Conservation (phyloP, 2,329 filamentous ascomycete species). For the Exophiala spinifera region DNA sequence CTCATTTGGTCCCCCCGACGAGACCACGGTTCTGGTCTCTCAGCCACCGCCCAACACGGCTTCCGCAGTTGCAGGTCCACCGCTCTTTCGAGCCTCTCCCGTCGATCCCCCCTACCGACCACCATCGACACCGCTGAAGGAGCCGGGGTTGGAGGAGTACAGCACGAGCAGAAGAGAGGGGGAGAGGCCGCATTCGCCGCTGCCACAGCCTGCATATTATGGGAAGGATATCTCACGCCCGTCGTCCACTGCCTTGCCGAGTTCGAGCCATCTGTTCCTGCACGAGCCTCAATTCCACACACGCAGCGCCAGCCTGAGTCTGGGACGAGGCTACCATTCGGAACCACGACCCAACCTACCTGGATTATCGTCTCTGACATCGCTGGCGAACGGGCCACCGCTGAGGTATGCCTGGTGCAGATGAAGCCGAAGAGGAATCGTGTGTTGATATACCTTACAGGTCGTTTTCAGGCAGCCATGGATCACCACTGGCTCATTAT, state of each 20-base stretch:
- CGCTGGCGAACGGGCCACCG: constrained; percentile 53
- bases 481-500: constrained; percentile 53
- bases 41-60: constrained; percentile 46
- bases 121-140: constrained; percentile 45
- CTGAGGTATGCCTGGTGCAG: constrained; percentile 45
- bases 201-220: constrained; percentile 43
- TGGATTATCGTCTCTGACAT: constrained; percentile 59
- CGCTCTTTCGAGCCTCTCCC: constrained; percentile 59
- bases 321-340: constrained; percentile 25
- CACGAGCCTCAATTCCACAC: constrained; percentile 37
- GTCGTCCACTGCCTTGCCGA: constrained; percentile 52
- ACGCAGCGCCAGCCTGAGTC: constrained; percentile 41
- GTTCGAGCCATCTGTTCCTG: constrained; percentile 38
- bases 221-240: constrained; percentile 52
- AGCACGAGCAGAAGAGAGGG: constrained; percentile 41
- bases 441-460: constrained; percentile 7
- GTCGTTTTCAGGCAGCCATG: constrained; percentile 61
- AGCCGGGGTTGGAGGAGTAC: constrained; percentile 44
- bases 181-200: constrained; percentile 43
- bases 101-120: constrained; percentile 44
- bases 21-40: constrained; percentile 28
- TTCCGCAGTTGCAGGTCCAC: constrained; percentile 59
- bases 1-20: constrained; percentile 14
- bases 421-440: constrained; percentile 21
- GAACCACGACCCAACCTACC: constrained; percentile 45